A percentile compares a stretch with the other conserved stretches of the same genome.
Evolutionary conservation across 2,329 filamentous ascomycete species (phyloP).

Genomic region (Zelopaecilomyces penicillatus): DNA sequence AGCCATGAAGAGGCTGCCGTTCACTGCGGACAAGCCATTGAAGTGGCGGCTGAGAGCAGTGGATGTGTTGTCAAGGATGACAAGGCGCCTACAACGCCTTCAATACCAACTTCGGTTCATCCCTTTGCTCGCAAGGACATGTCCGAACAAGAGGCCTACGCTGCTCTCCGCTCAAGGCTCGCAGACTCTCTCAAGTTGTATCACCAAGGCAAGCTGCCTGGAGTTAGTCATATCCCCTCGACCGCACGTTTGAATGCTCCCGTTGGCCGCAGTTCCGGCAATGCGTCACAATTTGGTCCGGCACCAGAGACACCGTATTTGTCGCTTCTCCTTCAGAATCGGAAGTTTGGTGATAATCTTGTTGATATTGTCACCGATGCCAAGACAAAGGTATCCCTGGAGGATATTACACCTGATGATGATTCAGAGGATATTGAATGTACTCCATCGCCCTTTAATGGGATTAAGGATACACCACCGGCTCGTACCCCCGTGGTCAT

Average conservation of each 20-base stretch:
- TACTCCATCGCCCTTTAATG: constrained; percentile 9
- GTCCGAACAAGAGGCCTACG: constrained; percentile 43
- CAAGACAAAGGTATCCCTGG: constrained; percentile 43
- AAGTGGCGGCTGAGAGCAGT: constrained; percentile 27
- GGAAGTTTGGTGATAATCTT: constrained; percentile 54
- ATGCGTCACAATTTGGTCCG: constrained; percentile 34
- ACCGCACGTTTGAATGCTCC: constrained; percentile 18
- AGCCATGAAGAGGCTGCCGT: constrained; percentile 91
- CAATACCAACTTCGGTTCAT: constrained; percentile 20
- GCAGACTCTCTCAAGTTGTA: constrained; percentile 45
- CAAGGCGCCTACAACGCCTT: constrained; percentile 12
- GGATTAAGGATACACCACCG: constrained; percentile 10
- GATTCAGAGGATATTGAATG: constrained; percentile 37
- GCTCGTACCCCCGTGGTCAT: constrained; percentile 36
- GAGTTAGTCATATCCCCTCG: constrained; percentile 37
- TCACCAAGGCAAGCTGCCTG: constrained; percentile 42
- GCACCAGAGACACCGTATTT: constrained; percentile 57
- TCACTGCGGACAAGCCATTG: constrained; percentile 75
- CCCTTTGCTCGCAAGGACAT: constrained; percentile 36
- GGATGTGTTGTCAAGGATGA: constrained; percentile 16
- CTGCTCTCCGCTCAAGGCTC: constrained; percentile 44
- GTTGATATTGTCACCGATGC: constrained; percentile 50
- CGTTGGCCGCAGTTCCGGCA: constrained; percentile 4
- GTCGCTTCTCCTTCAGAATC: constrained; percentile 54
- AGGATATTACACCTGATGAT: constrained; percentile 44